These are phyloP conservation scores for Schizophyllum amplum DNA, from an alignment of 1,284 basidiomycete species.

Conservation along the genomic window DNA sequence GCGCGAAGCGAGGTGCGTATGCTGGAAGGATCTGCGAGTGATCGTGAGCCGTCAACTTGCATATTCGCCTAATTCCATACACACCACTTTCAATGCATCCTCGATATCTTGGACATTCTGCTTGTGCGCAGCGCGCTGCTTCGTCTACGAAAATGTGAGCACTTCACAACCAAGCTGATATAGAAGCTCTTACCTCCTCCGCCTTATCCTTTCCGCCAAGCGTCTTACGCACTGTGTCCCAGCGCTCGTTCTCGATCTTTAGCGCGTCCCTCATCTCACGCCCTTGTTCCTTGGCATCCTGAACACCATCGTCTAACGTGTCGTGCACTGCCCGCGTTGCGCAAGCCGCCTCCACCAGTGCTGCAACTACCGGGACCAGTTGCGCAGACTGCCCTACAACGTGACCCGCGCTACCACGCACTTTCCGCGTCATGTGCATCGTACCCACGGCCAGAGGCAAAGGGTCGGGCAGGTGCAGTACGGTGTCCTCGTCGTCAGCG, in stretches of 20 bases:
- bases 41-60: neutral
- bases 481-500: conserved; percentile 11
- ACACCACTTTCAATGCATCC: conserved; percentile 27
- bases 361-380: conserved; percentile 53
- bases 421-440: conserved; percentile 29
- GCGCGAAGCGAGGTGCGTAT: conserved; percentile 33
- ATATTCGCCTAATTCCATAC: conserved; percentile 6
- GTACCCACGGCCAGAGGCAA: conserved; percentile 36
- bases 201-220: conserved; percentile 18
- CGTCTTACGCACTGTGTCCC: conserved; percentile 30
- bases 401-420: conserved; percentile 22
- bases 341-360: conserved; percentile 45
- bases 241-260: conserved; percentile 37
- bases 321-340: conserved; percentile 40
- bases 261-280: conserved; percentile 42
- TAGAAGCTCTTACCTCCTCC: conserved; percentile 16
- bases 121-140: conserved; percentile 29
- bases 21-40: conserved; percentile 18
- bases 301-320: conserved; percentile 47
- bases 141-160: conserved; percentile 15
- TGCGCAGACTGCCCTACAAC: conserved; percentile 45
- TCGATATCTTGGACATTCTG: conserved; percentile 30
- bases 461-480: conserved; percentile 44
- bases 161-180: conserved; percentile 1
- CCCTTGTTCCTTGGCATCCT: conserved; percentile 43